Evolutionary conservation across 768 basidiomycete genomes (phyloP).

Genomic region (Rhodotorula babjevae): DNA sequence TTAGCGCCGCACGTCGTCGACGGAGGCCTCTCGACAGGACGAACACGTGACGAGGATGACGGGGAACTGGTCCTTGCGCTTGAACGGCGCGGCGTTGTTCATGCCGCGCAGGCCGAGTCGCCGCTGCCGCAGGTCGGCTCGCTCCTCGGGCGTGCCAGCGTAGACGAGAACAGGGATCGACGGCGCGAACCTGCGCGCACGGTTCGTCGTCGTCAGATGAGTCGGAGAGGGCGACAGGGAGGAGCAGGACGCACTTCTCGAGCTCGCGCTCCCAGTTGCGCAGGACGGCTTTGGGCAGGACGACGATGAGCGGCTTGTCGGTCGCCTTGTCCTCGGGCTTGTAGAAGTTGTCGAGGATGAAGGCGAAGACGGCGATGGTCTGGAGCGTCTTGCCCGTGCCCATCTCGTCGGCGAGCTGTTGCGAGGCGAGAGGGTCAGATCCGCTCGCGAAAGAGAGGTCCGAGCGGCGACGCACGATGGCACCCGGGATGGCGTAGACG

Average conservation of each 20-base stretch:
- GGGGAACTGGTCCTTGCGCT: neutral
- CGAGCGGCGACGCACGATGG: slow-evolving; percentile 4
- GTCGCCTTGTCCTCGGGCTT: slow-evolving; percentile 64
- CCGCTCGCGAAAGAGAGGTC: neutral
- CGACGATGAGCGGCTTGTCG: slow-evolving; percentile 55
- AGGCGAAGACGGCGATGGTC: slow-evolving; percentile 87
- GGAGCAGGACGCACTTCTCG: slow-evolving; percentile 49
- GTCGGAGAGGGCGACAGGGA: slow-evolving; percentile 10
- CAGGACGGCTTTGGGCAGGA: slow-evolving; percentile 87
- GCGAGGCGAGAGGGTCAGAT: neutral
- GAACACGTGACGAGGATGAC: slow-evolving; percentile 27
- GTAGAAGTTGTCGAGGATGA: slow-evolving; percentile 63
- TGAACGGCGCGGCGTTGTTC: slow-evolving; percentile 3
- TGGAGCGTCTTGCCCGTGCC: slow-evolving; percentile 69
- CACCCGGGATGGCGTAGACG: slow-evolving; percentile 21
- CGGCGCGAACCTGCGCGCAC: slow-evolving; percentile 7
- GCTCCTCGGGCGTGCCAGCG: slow-evolving; percentile 75
- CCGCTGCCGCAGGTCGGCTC: slow-evolving; percentile 64
- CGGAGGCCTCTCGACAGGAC: neutral
- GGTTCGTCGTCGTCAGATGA: neutral
- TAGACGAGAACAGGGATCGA: slow-evolving; percentile 75
- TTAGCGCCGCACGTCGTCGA: neutral
- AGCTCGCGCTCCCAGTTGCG: slow-evolving; percentile 38
- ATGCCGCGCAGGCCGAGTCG: slow-evolving; percentile 14
- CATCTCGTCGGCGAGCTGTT: slow-evolving; percentile 44